phyloP scores from a whole-genome alignment of 1,139 yeast genomes.

The Geotrichum aggregatum region DNA sequence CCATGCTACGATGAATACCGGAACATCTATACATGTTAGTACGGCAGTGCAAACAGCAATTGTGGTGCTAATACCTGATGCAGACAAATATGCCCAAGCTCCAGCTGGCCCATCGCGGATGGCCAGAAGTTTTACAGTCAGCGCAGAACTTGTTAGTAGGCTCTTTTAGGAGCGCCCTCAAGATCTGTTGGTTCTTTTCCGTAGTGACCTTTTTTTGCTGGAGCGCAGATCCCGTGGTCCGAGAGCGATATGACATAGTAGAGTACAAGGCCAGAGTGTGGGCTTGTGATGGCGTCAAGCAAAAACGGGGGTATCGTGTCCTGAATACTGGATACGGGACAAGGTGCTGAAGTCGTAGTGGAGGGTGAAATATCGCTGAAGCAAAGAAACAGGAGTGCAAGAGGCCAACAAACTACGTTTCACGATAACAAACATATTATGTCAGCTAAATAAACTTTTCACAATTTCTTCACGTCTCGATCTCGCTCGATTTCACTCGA shows the following conservation, averaged over 20 bases:
- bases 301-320: too few relatives aligned
- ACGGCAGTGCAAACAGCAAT: not conserved
- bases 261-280: not conserved
- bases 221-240: constrained; percentile 10
- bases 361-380: not conserved
- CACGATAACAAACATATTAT: not conserved
- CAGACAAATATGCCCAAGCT: constrained; percentile 88
- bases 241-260: constrained; percentile 5
- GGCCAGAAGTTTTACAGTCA: constrained; percentile 83
- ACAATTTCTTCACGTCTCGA: not conserved
- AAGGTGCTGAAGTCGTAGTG: too few relatives aligned
- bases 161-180: constrained; percentile 69
- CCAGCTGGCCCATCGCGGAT: constrained; percentile 99
- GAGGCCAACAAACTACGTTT: not conserved
- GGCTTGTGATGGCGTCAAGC: not conserved
- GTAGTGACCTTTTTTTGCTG: constrained; percentile 20
- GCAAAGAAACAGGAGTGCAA: not conserved
- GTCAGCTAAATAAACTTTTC: not conserved
- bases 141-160: constrained; percentile 76
- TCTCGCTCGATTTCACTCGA: not conserved
- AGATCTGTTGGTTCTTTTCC: constrained; percentile 59
- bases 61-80: constrained; percentile 42
- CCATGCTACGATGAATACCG: constrained; percentile 92
- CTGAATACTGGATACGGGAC: too few relatives aligned
- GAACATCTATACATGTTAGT: constrained; percentile 55